Evolutionary conservation across 2,329 filamentous ascomycete genomes (phyloP).

Genomic region (Fusarium albidum): DNA sequence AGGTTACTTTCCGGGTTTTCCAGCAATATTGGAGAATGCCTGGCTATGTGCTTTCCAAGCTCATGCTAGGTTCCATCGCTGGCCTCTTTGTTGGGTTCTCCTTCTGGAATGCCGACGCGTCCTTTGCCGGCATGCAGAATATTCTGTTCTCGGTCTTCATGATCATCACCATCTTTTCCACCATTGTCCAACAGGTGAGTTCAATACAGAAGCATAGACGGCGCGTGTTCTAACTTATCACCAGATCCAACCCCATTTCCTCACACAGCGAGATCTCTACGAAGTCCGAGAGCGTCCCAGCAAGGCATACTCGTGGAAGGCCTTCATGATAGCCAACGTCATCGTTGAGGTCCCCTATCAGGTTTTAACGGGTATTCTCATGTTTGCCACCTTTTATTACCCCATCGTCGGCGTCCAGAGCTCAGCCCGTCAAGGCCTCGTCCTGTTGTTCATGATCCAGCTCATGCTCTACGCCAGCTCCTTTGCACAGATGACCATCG

Average conservation of each 20-base stretch:
- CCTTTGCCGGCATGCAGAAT: constrained; percentile 74
- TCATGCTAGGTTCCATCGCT: constrained; percentile 65
- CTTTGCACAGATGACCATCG: constrained; percentile 78
- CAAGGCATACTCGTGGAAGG: constrained; percentile 79
- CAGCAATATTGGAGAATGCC: constrained; percentile 87
- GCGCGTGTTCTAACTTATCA: too few relatives aligned
- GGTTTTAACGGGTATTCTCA: constrained; percentile 67
- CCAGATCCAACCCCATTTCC: constrained; percentile 78
- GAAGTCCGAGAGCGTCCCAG: constrained; percentile 79
- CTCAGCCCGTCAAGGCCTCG: constrained; percentile 67
- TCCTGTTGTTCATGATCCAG: constrained; percentile 70
- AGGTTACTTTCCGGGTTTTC: constrained; percentile 75
- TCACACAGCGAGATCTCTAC: constrained; percentile 77
- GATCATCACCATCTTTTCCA: constrained; percentile 77
- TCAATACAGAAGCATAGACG: not conserved
- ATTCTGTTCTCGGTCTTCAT: constrained; percentile 80
- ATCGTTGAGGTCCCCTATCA: constrained; percentile 78
- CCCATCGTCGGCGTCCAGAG: constrained; percentile 60
- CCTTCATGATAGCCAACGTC: constrained; percentile 76
- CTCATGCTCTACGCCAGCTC: constrained; percentile 77
- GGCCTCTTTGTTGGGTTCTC: constrained; percentile 79
- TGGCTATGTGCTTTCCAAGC: constrained; percentile 79
- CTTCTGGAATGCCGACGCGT: constrained; percentile 65
- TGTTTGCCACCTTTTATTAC: constrained; percentile 75
- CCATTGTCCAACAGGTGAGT: constrained; percentile 67